Evolutionary conservation across 2,329 filamentous ascomycete genomes (phyloP), one percentile per base, ranked within the genome.

Genomic region (Exophiala viscosa): DNA sequence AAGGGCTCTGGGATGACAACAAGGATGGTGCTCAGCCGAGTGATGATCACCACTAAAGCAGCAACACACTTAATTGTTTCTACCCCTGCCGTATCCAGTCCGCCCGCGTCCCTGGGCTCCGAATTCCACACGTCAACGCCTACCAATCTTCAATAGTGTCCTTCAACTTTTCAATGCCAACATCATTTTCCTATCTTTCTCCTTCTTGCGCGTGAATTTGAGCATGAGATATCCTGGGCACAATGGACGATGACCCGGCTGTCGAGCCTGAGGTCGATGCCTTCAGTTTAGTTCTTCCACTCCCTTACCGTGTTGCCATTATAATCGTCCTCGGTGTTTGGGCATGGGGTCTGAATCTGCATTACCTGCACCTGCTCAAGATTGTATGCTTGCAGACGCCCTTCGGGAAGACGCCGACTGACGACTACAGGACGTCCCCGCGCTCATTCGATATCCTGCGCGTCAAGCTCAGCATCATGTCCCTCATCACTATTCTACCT

Each of bases 281-380:
- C 70, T 93, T 96, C 78, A 91, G 88, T 79, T 77, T 88, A 67
- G 79, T 87, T 59, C 85, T 97, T 61, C 93, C 92, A 47, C 78
- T 97, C 56, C 92, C 93, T 39, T 96, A 92, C 70, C 86, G 92
- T 61, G 84, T 96, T 54, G 89, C 90, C 55, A 81, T 95, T 62
- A 86, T 96, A 64, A 75, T 93, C 59, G 86, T 95, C 48, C 75
- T 95, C 59, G 92, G 90, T 62, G 85, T 95, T 65, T 97, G 92
- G 92, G 90, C 89, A 68, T 99, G 92, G 90, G 90, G 86, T 60
- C 72, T 87, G 63, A 97, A 96, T 74, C 82, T 97, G 36, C 90
- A 96, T 68, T 91, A 89, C 73, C 84, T 97, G 55, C 79, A 86
- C 64, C 73, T 83, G 53, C 77, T 84, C 65, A 87, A 87, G 67